phyloP scores from a whole-genome alignment of 306 rosid species.

The Albizia julibrissin region DNA sequence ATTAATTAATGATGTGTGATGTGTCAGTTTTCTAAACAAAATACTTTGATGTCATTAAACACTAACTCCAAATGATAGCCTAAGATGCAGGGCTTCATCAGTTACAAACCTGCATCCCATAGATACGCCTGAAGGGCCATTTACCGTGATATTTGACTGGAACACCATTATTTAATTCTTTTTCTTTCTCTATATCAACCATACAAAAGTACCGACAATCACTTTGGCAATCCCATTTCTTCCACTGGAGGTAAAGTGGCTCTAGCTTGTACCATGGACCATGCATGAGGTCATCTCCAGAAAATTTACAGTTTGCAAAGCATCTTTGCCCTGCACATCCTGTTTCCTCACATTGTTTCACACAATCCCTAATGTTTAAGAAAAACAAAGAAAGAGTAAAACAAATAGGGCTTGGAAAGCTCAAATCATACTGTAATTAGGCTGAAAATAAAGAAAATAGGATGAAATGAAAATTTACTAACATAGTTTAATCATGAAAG shows the following conservation, averaged over 20 bases:
- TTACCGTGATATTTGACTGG: slow-evolving; percentile 82
- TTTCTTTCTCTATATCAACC: slow-evolving; percentile 64
- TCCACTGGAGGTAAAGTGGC: slow-evolving; percentile 64
- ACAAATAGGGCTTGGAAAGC: neutral
- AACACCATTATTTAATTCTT: slow-evolving; percentile 44
- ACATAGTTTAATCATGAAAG: neutral
- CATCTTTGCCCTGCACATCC: slow-evolving; percentile 64
- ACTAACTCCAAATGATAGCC: slow-evolving; percentile 18
- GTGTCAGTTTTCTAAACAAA: slow-evolving; percentile 29
- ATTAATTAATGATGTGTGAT: slow-evolving; percentile 24
- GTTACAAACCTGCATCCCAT: slow-evolving; percentile 73
- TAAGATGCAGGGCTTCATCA: slow-evolving; percentile 7
- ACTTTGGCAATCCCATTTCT: slow-evolving; percentile 61
- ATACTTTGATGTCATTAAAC: slow-evolving; percentile 10
- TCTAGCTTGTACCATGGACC: slow-evolving; percentile 62
- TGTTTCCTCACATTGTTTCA: slow-evolving; percentile 60
- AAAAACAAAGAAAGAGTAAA: neutral
- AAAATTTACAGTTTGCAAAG: slow-evolving; percentile 63
- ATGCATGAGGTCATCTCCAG: slow-evolving; percentile 37
- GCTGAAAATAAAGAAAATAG: neutral
- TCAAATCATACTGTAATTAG: neutral
- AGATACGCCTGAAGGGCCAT: slow-evolving; percentile 74
- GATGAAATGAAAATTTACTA: neutral
- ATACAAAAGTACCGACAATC: slow-evolving; percentile 75
- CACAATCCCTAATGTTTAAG: slow-evolving; percentile 53